These are phyloP conservation scores for Lentinus tigrinus DNA, from an alignment of 768 basidiomycete genomes.

Conservation along the genomic window DNA sequence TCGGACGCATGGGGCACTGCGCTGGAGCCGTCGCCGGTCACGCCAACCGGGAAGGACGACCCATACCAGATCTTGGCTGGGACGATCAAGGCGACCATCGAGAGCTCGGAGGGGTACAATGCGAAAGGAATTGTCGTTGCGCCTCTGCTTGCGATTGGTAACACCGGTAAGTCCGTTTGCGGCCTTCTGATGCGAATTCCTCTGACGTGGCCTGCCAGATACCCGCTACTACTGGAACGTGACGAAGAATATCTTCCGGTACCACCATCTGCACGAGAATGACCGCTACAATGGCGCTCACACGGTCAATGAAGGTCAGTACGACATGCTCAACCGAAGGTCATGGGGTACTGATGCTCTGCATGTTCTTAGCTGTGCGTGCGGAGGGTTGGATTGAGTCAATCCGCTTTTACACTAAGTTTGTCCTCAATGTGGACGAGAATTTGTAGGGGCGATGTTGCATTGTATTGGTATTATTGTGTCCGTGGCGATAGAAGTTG, in stretches of 20 bases:
- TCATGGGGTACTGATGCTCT: not conserved
- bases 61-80: conserved; percentile 35
- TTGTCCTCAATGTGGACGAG: conserved; percentile 73
- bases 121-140: conserved; percentile 19
- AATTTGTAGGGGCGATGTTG: not conserved
- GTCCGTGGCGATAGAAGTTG: no score
- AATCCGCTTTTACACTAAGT: conserved; percentile 60
- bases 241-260: conserved; percentile 66
- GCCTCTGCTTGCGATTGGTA: conserved; percentile 19
- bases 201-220: conserved; percentile 28
- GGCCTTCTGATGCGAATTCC: not conserved
- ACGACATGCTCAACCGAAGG: not conserved
- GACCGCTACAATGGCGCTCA: conserved; percentile 41
- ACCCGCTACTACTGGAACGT: conserved; percentile 46
- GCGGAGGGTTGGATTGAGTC: conserved; percentile 58
- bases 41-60: conserved; percentile 34
- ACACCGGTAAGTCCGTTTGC: conserved; percentile 22
- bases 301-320: conserved; percentile 71
- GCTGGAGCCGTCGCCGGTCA: conserved; percentile 68
- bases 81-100: conserved; percentile 26
- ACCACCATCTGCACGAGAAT: conserved; percentile 31
- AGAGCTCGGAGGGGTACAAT: conserved; percentile 10
- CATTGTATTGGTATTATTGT: no score
- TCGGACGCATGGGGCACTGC: conserved; percentile 46
- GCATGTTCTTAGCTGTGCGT: conserved; percentile 40